phyloP scores from a whole-genome alignment of 1,139 yeast genomes.

The Pneumocystis wakefieldiae region DNA sequence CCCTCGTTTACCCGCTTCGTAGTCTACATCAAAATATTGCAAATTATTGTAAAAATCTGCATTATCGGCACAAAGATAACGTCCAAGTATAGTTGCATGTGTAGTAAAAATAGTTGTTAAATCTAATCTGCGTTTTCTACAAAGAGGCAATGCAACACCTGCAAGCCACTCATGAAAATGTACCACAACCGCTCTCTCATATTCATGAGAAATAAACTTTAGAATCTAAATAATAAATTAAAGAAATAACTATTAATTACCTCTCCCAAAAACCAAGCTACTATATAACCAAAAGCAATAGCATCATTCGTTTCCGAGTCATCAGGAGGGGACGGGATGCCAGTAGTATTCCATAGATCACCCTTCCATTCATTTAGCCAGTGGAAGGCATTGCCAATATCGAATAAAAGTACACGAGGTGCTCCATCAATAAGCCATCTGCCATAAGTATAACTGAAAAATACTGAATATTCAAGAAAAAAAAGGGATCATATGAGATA shows the following conservation, averaged over 20 bases:
- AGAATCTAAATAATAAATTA: neutral
- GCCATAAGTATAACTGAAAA: conserved; percentile 42
- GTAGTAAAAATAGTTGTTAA: conserved; percentile 93
- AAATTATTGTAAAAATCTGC: conserved; percentile 91
- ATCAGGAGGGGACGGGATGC: conserved; percentile 83
- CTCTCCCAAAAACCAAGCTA: conserved; percentile 95
- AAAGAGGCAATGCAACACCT: conserved; percentile 85
- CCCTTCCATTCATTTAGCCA: conserved; percentile 83
- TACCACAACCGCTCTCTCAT: conserved; percentile 74
- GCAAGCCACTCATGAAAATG: conserved; percentile 99
- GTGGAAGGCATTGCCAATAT: conserved; percentile 56
- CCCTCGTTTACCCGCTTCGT: conserved; percentile 95
- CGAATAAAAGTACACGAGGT: conserved; percentile 80
- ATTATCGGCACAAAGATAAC: conserved; percentile 90
- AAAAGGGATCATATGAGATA: conserved; percentile 25
- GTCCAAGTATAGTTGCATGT: conserved; percentile 87
- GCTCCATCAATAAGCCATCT: conserved; percentile 90
- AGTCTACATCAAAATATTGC: conserved; percentile 83
- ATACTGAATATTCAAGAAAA: neutral
- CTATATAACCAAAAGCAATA: conserved; percentile 76
- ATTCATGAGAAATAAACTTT: conserved; percentile 55
- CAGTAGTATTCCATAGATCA: conserved; percentile 81
- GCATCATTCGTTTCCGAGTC: conserved; percentile 87
- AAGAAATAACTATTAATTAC: neutral
- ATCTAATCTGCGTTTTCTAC: conserved; percentile 81